These are phyloP conservation scores for Candida odintsovae DNA, from an alignment of 805 yeast genomes.

Conservation along the genomic window DNA sequence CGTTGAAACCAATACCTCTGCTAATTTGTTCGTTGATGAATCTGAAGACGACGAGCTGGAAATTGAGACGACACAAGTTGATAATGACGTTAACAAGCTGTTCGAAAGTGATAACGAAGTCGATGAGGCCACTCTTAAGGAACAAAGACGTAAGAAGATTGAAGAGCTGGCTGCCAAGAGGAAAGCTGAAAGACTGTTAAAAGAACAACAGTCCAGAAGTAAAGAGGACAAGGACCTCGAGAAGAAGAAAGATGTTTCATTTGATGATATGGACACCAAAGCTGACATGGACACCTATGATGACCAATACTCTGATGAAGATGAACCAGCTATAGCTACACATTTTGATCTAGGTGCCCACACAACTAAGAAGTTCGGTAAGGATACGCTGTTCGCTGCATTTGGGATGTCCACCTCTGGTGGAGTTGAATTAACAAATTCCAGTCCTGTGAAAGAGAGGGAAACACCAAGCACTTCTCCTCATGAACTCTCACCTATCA, in stretches of 20 bases:
- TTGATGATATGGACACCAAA: conserved; percentile 5
- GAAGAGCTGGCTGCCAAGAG: conserved; percentile 18
- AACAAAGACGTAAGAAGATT: conserved; percentile 11
- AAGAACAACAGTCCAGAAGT: conserved; percentile 13
- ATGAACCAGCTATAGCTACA: conserved; percentile 3
- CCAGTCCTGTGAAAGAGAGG: not conserved
- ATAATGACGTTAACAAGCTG: not conserved
- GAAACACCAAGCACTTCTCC: conserved; percentile 10
- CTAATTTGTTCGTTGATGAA: conserved; percentile 12
- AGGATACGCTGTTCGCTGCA: conserved; percentile 17
- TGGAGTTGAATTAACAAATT: not conserved
- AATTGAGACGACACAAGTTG: conserved; percentile 1
- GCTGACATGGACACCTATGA: conserved; percentile 7
- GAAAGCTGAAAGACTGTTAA: conserved; percentile 15
- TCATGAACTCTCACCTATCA: conserved; percentile 3
- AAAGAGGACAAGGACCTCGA: conserved; percentile 7
- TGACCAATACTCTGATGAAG: conserved; percentile 4
- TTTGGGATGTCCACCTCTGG: conserved; percentile 12
- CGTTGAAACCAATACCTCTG: not conserved
- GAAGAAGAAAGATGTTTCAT: not conserved
- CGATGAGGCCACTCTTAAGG: conserved; percentile 2
- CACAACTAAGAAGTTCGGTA: conserved; percentile 16
- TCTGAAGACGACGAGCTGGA: conserved; percentile 8
- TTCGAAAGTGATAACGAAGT: not conserved
- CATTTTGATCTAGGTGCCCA: conserved; percentile 8